phyloP scores from a whole-genome alignment of 2,329 filamentous ascomycete species.

The Diplodia intermedia region DNA sequence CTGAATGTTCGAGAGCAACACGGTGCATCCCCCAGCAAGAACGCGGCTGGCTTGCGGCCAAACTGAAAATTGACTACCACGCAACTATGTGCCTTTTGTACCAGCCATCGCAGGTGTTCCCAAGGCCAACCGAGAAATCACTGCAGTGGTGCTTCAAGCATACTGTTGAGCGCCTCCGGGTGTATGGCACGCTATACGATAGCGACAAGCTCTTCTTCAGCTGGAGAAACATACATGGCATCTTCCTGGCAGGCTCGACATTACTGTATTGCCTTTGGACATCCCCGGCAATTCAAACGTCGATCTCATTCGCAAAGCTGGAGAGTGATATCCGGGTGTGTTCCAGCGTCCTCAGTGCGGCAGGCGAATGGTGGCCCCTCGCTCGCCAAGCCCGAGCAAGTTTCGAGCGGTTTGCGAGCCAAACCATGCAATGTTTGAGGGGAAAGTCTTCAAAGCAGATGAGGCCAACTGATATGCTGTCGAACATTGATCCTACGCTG shows the following conservation, averaged over 20 bases:
- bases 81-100: conserved; percentile 45
- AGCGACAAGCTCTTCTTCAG: conserved; percentile 43
- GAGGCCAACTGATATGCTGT: background rate
- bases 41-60: conserved; percentile 38
- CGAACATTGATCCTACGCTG: background rate
- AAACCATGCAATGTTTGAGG: background rate
- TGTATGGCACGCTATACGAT: conserved; percentile 45
- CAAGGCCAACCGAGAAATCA: conserved; percentile 41
- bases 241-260: conserved; percentile 49
- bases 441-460: background rate
- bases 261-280: conserved; percentile 52
- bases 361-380: conserved; percentile 51
- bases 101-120: conserved; percentile 49
- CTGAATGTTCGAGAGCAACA: conserved; percentile 28
- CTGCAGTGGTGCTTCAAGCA: conserved; percentile 44
- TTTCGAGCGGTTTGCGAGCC: background rate
- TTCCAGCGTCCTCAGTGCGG: conserved; percentile 49
- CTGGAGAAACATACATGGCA: conserved; percentile 50
- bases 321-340: conserved; percentile 44
- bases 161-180: conserved; percentile 39
- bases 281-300: conserved; percentile 40
- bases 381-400: conserved; percentile 37
- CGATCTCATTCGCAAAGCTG: conserved; percentile 37
- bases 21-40: conserved; percentile 29
- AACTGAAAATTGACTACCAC: conserved; percentile 46